Conservation (phyloP, 768 basidiomycete genomes). For the Rhodotorula sphaerocarpa region DNA sequence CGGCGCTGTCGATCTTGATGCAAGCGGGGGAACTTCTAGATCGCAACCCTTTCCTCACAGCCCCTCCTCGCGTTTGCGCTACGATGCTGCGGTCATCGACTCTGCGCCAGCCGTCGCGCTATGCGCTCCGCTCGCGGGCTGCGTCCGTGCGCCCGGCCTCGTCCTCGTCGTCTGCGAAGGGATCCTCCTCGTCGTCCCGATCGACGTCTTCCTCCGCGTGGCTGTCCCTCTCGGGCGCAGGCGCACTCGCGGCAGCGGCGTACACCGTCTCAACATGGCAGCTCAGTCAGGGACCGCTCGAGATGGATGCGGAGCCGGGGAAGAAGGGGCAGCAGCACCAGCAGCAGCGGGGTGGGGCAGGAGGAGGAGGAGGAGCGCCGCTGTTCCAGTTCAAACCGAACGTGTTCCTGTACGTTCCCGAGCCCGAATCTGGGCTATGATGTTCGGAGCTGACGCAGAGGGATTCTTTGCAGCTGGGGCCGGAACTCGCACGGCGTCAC, state of each 20-base stretch:
- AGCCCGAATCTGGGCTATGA: not conserved
- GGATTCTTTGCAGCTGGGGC: not conserved
- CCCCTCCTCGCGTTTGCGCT: too few species aligned
- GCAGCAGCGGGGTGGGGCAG: not conserved
- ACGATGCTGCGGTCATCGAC: too few species aligned
- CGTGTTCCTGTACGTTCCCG: slow-evolving; percentile 3
- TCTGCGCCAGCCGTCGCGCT: too few species aligned
- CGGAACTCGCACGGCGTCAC: slow-evolving; percentile 9
- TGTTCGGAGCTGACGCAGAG: not conserved
- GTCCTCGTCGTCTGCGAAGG: too few species aligned
- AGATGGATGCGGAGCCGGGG: not conserved
- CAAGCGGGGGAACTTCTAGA: too few species aligned
- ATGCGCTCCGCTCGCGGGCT: too few species aligned
- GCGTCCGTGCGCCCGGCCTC: too few species aligned
- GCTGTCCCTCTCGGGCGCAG: not conserved
- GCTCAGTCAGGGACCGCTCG: not conserved
- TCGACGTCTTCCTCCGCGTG: too few species aligned
- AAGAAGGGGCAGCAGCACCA: not conserved
- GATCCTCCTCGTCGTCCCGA: too few species aligned
- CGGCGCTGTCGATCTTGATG: too few species aligned
- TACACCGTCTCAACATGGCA: not conserved
- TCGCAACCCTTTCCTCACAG: too few species aligned
- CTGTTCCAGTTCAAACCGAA: not conserved
- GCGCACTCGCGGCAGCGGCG: not conserved
- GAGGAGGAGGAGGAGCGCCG: not conserved